Conservation (phyloP, 768 basidiomycete genomes). For the Solioccasus polychromus region DNA sequence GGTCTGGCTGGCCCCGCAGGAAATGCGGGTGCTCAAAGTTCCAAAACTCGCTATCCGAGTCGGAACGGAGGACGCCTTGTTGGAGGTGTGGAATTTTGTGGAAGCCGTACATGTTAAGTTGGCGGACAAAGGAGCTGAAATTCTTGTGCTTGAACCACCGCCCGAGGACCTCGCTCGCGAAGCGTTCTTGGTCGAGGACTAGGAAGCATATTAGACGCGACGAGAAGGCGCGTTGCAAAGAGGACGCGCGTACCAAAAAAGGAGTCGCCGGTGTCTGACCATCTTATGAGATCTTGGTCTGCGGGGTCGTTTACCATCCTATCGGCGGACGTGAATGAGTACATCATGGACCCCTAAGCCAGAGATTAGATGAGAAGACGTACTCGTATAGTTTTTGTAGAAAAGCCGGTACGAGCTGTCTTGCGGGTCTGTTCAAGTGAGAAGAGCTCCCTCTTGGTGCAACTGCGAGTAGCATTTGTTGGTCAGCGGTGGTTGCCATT, state of each 20-base stretch:
- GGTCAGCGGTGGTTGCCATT: conserved; percentile 47
- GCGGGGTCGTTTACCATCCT: conserved; percentile 91
- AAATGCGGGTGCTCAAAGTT: conserved; percentile 94
- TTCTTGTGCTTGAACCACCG: conserved; percentile 98
- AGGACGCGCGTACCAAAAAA: conserved; percentile 70
- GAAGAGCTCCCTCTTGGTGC: conserved; percentile 37
- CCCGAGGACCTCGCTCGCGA: conserved; percentile 85
- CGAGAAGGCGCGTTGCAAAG: neutral
- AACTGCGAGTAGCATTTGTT: conserved; percentile 57
- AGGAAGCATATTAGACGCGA: conserved; percentile 2
- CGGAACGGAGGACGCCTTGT: conserved; percentile 85
- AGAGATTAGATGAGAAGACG: conserved; percentile 27
- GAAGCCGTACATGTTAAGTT: conserved; percentile 96
- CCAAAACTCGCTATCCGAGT: conserved; percentile 79
- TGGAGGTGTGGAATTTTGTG: conserved; percentile 96
- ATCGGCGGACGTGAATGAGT: conserved; percentile 10
- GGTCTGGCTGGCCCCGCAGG: conserved; percentile 81
- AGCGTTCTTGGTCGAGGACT: conserved; percentile 92
- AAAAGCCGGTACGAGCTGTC: conserved; percentile 71
- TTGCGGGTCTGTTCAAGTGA: conserved; percentile 44
- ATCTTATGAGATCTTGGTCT: conserved; percentile 83
- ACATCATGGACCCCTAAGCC: conserved; percentile 6
- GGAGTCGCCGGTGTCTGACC: conserved; percentile 88
- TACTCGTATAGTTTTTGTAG: conserved; percentile 92
- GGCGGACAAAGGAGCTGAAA: conserved; percentile 92